A percentile compares a stretch with the other conserved stretches of the same genome.
Conservation (phyloP, 2,329 filamentous ascomycete genomes). For the Alternaria novae-zelandiae region DNA sequence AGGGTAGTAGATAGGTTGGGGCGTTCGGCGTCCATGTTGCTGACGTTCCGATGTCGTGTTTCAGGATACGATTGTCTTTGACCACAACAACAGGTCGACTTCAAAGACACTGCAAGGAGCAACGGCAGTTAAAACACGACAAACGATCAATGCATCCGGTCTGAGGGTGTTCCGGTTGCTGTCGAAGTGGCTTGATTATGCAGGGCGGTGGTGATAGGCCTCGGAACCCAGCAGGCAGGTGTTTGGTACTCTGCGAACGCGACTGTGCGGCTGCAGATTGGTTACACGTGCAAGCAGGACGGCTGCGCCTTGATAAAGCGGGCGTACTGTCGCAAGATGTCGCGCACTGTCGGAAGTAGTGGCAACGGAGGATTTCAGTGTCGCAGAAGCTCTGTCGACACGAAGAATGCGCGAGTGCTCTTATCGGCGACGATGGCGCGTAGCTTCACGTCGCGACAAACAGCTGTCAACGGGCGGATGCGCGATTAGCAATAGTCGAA, state of each 20-base stretch:
- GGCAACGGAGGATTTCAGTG: constrained; percentile 11
- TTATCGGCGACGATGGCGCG: constrained; percentile 28
- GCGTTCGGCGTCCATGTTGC: constrained; percentile 50
- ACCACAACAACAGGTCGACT: constrained; percentile 19
- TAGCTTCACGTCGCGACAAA: constrained; percentile 22
- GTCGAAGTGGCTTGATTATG: constrained; percentile 25
- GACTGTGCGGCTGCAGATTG: constrained; percentile 40
- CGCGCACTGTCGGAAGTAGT: constrained; percentile 25
- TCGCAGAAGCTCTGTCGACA: constrained; percentile 25
- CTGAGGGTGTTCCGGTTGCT: constrained; percentile 19
- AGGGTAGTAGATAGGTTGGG: constrained; percentile 58
- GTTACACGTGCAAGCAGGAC: constrained; percentile 42
- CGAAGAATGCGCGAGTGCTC: constrained; percentile 25
- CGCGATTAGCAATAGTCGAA: constrained; percentile 11
- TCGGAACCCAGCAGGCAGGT: constrained; percentile 38
- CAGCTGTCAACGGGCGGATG: constrained; percentile 13
- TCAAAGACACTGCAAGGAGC: constrained; percentile 36
- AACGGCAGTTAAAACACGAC: constrained; percentile 15
- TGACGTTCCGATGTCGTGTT: constrained; percentile 3
- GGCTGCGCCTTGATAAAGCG: constrained; percentile 27
- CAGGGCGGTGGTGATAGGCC: constrained; percentile 30
- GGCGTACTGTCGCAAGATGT: constrained; percentile 24
- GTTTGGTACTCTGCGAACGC: constrained; percentile 45
- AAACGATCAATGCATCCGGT: constrained; percentile 20
- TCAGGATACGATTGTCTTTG: constrained; percentile 14